Percentiles rank a stretch among this genome's conserved stretches.
phyloP scores from a whole-genome alignment of 1,284 basidiomycete species.

The Puccinia novopanici region DNA sequence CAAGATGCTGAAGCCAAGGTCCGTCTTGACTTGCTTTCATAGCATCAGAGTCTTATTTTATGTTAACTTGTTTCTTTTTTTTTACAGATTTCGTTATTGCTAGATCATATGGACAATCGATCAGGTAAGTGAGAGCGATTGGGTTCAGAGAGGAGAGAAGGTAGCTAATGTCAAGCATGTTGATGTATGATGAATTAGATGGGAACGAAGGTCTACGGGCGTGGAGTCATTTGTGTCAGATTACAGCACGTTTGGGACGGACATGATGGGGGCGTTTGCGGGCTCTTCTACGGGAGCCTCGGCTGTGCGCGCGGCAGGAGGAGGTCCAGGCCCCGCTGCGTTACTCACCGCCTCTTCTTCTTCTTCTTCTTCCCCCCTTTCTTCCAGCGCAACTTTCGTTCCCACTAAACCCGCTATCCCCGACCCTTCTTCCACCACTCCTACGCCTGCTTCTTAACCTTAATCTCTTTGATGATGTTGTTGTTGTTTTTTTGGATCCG shows the following conservation, averaged over 20 bases:
- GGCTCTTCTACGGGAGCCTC: neutral
- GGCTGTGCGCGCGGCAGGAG: neutral
- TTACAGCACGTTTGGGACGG: constrained; percentile 25
- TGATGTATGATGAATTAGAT: neutral
- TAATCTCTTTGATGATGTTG: no score
- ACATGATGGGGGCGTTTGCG: neutral
- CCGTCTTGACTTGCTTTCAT: neutral
- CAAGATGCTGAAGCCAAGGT: constrained; percentile 52
- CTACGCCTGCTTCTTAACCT: neutral
- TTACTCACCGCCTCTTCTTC: no score
- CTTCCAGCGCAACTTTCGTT: neutral
- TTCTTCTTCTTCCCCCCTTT: no score
- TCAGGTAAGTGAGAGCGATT: constrained; percentile 4
- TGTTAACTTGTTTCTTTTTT: neutral
- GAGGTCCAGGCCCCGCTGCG: neutral
- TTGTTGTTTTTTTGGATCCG: neutral
- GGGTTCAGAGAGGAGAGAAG: no score
- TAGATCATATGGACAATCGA: constrained; percentile 48
- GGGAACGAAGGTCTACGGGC: constrained; percentile 29
- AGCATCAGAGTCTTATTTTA: neutral
- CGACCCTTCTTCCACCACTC: neutral
- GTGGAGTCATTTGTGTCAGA: constrained; percentile 35
- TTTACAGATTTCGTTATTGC: constrained; percentile 33
- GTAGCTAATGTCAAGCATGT: no score
- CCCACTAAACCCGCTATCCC: no score